A percentile compares a stretch with the other conserved stretches of the same genome.
Evolutionary conservation across 2,329 filamentous ascomycete genomes (phyloP).

Genomic region (Lachnellula cervina): DNA sequence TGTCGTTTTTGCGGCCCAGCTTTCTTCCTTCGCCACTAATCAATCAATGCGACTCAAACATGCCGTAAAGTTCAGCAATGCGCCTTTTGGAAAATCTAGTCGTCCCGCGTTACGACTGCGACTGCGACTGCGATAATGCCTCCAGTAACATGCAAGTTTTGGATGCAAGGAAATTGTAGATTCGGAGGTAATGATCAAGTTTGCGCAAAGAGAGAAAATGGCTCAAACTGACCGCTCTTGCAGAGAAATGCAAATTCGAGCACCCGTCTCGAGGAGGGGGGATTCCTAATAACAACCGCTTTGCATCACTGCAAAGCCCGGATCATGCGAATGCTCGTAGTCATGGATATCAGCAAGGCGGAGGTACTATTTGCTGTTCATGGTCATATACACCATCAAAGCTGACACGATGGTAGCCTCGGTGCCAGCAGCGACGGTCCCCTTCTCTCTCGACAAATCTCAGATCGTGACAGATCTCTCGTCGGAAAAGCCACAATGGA

Average conservation of each 20-base stretch:
- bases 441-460: constrained; percentile 35
- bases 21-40: background rate
- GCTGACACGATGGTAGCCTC: constrained; percentile 6
- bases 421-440: constrained; percentile 1
- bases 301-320: constrained; percentile 25
- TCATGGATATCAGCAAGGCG: constrained; percentile 18
- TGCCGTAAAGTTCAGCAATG: constrained; percentile 6
- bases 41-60: background rate
- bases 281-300: constrained; percentile 15
- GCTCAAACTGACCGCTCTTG: constrained; percentile 15
- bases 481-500: constrained; percentile 72
- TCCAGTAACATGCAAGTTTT: constrained; percentile 51
- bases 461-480: constrained; percentile 63
- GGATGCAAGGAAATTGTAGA: constrained; percentile 58
- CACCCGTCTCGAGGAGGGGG: constrained; percentile 38
- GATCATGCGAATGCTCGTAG: constrained; percentile 16
- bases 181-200: constrained; percentile 31
- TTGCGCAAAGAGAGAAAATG: background rate
- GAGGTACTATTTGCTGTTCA: constrained; percentile 9
- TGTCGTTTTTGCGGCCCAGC: background rate
- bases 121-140: constrained; percentile 12
- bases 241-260: constrained; percentile 55
- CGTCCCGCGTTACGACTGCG: background rate
- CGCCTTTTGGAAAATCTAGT: constrained; percentile 2
- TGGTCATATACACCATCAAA: background rate